Evolutionary conservation across 2,329 filamentous ascomycete species (phyloP).

Genomic region (Botrytis porri): DNA sequence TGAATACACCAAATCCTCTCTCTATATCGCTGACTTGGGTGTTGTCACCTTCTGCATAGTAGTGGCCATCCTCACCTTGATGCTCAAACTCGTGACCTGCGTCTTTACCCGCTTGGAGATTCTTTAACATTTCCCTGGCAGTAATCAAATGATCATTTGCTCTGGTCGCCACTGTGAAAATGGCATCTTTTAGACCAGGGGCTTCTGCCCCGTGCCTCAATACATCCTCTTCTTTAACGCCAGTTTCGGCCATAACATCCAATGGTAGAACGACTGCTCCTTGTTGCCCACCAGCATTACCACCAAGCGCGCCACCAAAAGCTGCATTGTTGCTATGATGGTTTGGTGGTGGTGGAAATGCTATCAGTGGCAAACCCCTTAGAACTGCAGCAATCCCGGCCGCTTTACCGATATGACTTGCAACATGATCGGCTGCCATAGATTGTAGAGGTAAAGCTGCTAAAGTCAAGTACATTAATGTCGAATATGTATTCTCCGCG

Average conservation of each 20-base stretch:
- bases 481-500: conserved; percentile 92
- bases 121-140: conserved; percentile 84
- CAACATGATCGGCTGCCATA: conserved; percentile 85
- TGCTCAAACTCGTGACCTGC: conserved; percentile 89
- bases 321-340: conserved; percentile 50
- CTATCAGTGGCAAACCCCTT: conserved; percentile 84
- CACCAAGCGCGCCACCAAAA: conserved; percentile 41
- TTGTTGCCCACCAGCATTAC: conserved; percentile 45
- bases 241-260: conserved; percentile 81
- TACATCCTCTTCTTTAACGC: conserved; percentile 84
- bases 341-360: conserved; percentile 65
- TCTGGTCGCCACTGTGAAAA: conserved; percentile 88
- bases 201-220: conserved; percentile 78
- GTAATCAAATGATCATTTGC: conserved; percentile 96
- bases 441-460: conserved; percentile 76
- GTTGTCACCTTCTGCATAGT: conserved; percentile 44
- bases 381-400: conserved; percentile 82
- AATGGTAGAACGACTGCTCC: conserved; percentile 76
- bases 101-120: conserved; percentile 68
- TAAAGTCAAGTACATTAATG: conserved; percentile 82
- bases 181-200: conserved; percentile 77
- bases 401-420: conserved; percentile 93
- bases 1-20: conserved; percentile 72
- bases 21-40: conserved; percentile 52
- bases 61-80: conserved; percentile 68